Percentiles rank a stretch among this genome's conserved stretches.
phyloP scores from a whole-genome alignment of 176 grass and related monocot species.

The Triticum timopheevii region DNA sequence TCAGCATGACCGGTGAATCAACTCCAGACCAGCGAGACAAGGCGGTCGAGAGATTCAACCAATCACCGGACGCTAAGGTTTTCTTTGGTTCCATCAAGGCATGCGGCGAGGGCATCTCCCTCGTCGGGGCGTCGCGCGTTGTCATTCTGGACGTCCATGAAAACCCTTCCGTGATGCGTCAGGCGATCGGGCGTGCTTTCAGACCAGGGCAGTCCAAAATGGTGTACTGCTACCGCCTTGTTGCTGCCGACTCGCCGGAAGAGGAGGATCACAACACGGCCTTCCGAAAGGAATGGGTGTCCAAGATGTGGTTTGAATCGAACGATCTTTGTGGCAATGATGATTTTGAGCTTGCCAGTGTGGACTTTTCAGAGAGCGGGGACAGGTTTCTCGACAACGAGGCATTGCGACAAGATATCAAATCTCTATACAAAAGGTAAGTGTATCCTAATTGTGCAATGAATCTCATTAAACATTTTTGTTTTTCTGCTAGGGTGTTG shows the following conservation, averaged over 20 bases:
- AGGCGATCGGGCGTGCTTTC: slow-evolving; percentile 71
- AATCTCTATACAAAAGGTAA: slow-evolving; percentile 61
- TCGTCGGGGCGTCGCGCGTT: slow-evolving; percentile 65
- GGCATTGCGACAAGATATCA: slow-evolving; percentile 49
- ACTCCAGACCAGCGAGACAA: slow-evolving; percentile 52
- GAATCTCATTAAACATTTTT: neutral
- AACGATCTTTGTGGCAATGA: slow-evolving; percentile 30
- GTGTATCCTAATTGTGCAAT: slow-evolving; percentile 4
- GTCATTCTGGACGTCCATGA: slow-evolving; percentile 85
- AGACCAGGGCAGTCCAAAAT: slow-evolving; percentile 71
- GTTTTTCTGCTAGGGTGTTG: neutral
- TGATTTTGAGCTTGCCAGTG: slow-evolving; percentile 52
- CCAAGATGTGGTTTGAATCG: slow-evolving; percentile 89
- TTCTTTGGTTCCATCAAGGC: slow-evolving; percentile 87
- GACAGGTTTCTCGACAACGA: slow-evolving; percentile 62
- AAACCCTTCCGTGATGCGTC: slow-evolving; percentile 77
- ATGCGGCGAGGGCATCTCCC: slow-evolving; percentile 80
- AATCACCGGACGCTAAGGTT: slow-evolving; percentile 61
- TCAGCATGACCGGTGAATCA: slow-evolving; percentile 48
- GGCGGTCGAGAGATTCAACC: slow-evolving; percentile 66
- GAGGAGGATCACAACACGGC: slow-evolving; percentile 64
- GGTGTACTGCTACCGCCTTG: slow-evolving; percentile 68
- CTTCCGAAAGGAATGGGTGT: slow-evolving; percentile 63
- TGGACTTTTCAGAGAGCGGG: slow-evolving; percentile 40
- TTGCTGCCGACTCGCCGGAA: slow-evolving; percentile 57